Base-by-base conservation (phyloP, 2,329 filamentous ascomycete genomes). In the Claviceps cyperi region DNA sequence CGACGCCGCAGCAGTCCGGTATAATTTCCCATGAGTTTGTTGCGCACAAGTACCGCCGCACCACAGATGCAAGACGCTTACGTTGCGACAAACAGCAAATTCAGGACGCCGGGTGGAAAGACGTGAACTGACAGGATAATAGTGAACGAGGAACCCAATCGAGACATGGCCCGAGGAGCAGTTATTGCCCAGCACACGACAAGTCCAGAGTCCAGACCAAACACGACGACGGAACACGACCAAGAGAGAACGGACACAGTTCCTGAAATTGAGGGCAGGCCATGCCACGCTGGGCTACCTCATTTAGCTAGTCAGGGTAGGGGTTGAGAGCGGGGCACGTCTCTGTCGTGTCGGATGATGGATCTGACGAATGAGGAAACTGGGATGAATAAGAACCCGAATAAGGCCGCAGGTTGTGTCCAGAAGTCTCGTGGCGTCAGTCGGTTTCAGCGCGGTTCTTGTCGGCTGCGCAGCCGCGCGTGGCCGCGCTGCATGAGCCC, bases 121-220 rank as follows among this genome's bases (percentile, higher is more conserved):
- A 45, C 17, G 35, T 39, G 40, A 47, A 45, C 40, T 38, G 43
- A 38, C 35, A 37, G 37, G 9, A 40, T 32, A 17, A 14, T 44
- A 39, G 40, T 17, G 37, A 40, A 47, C 53, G 51, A 54, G 51
- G 49, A 52, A 48, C 48, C 58, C 21, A 49, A 59, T 60, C 59
- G 62, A 69, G 66, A 69, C 68, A 69, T 68, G 63, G 63, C 63
- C 62, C 11, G 15, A 44, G 22, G 41, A 48, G 43, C 40, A 35
- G 38, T 35, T 49, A 38, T 38, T 32, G 28, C 9, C 28, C 28
- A 32, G 28, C 9, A 32, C 28, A 32, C 28, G 9, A 32, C 28
- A 32, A 32, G 28, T 32, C 47, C 28, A 46, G 28, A 45, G n/a
- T 35, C 39, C 28, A 48, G 32, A 24, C 22, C 37, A 21, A 15